Percentiles rank a stretch among this genome's conserved stretches.
phyloP scores from a whole-genome alignment of 345 rosid species.

The rapeseed (Brassica napus) region DNA sequence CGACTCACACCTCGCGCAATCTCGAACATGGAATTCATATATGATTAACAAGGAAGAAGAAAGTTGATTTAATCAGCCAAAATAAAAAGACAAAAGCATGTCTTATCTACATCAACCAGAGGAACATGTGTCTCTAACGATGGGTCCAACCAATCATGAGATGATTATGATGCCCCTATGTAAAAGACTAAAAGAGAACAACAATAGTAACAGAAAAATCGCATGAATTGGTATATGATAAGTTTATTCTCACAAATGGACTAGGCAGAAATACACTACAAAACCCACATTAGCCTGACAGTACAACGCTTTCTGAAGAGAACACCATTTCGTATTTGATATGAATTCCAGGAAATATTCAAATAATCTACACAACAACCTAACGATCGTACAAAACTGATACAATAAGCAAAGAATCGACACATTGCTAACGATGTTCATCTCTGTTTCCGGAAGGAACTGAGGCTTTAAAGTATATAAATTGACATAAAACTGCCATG shows the following conservation, averaged over 20 bases:
- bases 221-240: slow-evolving; percentile 13
- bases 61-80: slow-evolving; percentile 1
- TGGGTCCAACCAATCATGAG: slow-evolving; percentile 66
- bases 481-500: slow-evolving; percentile 59
- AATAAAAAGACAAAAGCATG: slow-evolving; percentile 17
- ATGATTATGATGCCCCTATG: slow-evolving; percentile 64
- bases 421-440: not conserved
- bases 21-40: not conserved
- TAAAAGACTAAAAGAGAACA: slow-evolving; percentile 4
- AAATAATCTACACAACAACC: slow-evolving; percentile 5
- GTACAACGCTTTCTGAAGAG: not conserved
- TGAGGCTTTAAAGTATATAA: slow-evolving; percentile 13
- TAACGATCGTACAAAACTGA: slow-evolving; percentile 1
- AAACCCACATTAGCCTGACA: not conserved
- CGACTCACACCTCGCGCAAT: too few relatives aligned
- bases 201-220: slow-evolving; percentile 1
- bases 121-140: slow-evolving; percentile 80
- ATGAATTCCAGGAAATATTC: not conserved
- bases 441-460: not conserved
- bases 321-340: not conserved
- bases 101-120: slow-evolving; percentile 95
- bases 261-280: too few relatives aligned
- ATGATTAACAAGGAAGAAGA: slow-evolving; percentile 8
- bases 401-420: not conserved
- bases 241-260: not conserved